A percentile compares a stretch with the other conserved stretches of the same genome.
These are phyloP conservation scores for Polygonum aviculare DNA, from an alignment of 148 eudicot genomes.

Conservation along the genomic window DNA sequence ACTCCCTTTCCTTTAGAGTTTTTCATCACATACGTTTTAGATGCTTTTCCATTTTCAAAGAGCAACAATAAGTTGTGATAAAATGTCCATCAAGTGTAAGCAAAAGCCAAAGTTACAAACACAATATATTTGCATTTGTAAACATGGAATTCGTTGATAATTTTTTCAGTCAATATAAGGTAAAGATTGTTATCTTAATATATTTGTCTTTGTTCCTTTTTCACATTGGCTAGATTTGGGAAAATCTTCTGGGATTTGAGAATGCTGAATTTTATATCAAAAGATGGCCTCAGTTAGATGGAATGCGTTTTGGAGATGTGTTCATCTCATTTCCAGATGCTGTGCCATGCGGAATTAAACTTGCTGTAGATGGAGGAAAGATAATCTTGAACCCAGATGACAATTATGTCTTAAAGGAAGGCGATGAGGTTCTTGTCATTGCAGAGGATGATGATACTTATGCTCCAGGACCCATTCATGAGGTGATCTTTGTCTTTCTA, in stretches of 20 bases:
- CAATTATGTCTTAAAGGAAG: slow-evolving; percentile 53
- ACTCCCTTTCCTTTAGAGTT: not conserved
- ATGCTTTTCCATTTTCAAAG: not conserved
- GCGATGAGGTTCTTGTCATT: slow-evolving; percentile 85
- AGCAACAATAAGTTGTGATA: not conserved
- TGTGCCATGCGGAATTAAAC: slow-evolving; percentile 88
- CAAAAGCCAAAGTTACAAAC: not conserved
- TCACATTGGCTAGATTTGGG: slow-evolving; percentile 63
- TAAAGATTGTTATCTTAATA: not conserved
- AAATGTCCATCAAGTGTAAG: not conserved
- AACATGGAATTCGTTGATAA: not conserved
- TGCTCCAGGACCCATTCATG: slow-evolving; percentile 54
- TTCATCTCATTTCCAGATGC: slow-evolving; percentile 87
- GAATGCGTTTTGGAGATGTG: slow-evolving; percentile 48
- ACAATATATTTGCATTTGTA: not conserved
- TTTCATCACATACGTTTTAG: not conserved
- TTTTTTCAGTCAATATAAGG: not conserved
- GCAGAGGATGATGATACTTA: slow-evolving; percentile 98
- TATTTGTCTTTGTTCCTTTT: not conserved
- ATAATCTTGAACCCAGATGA: slow-evolving; percentile 82
- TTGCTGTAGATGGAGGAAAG: slow-evolving; percentile 67
- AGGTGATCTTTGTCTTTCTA: slow-evolving; percentile 30
- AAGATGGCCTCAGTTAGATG: slow-evolving; percentile 88
- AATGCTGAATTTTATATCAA: slow-evolving; percentile 92
- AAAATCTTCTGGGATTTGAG: slow-evolving; percentile 89